Evolutionary conservation across 306 rosid species (phyloP), one percentile per base, ranked within the genome.

Genomic region (Begonia peltatifolia): DNA sequence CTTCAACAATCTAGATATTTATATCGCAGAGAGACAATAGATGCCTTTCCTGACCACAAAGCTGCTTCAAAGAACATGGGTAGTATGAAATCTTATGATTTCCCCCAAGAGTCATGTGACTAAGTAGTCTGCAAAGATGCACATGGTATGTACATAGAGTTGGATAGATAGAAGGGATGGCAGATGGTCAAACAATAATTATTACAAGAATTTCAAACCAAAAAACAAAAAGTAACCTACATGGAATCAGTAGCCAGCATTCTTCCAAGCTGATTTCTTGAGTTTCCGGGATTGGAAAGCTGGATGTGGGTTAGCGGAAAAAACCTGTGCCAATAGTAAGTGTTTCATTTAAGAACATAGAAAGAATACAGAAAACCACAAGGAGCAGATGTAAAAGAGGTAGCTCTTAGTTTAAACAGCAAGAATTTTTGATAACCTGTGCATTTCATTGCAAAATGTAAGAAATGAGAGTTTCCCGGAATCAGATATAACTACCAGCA

Each of bases 401-500:
- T 47, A 54, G 48, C 0, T 50, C n/a, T 18, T 53, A 56, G 14
- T 42, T 46, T 16, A 42, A 42, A 47, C 54, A 53, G 15, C 30
- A 53, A 6, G 61, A 64, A 69, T 36, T 17, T 12, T 53, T 41
- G 11, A 12, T 47, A 60, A 89, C 97, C 95, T 84, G 83, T 82
- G 82, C 97, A 84, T 89, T 74, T 89, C 87, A 62, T 76, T 82
- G 84, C 97, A 79, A 68, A 89, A 89, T 46, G 89, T 72, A 65
- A 89, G 89, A 71, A 89, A 56, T 1, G 97, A 84, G 52, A 89
- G 83, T 82, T 89, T 89, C 71, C 97, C 95, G 2, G 97, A 89
- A 76, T 89, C 97, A 8, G 97, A 89, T 57, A 83, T 58, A 55
- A 85, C 97, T 60, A 80, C 76, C 70, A 89, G 70, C 47, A 82